Evolutionary conservation across 192 early-diverging fungal species (phyloP), one percentile per base, ranked within the genome.

Genomic region (Rhizophlyctis rosea): DNA sequence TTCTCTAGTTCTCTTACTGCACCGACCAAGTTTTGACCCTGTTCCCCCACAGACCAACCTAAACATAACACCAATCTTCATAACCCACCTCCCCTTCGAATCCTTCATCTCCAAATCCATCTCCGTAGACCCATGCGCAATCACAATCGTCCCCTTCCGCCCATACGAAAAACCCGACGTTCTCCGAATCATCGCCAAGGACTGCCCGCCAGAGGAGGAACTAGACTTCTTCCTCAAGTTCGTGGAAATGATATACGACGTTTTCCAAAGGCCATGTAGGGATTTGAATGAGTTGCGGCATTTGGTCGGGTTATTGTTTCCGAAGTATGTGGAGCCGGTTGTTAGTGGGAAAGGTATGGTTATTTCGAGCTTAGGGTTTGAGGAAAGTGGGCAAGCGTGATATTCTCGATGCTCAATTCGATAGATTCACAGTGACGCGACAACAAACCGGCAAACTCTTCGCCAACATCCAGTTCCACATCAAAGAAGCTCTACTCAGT

Each of bases 231-330:
- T 84, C 58, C 68, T 72, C 50, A 71, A 76, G 0, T 98, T 96
- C 79, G 81, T 88, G 21, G 86, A 90, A 31, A 72, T 94, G 9
- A 69, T 93, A 3, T 91, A 91, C 66, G 86, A 90, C 32, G 85
- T 92, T 49, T 92, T 95, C 67, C 75, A 85, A 50, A 76, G 82
- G 27, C 87, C 89, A 39, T 91, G 90, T 65, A 81, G 82, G 31
- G 90, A 97, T 55, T 66, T 98, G 31, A 89, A 88, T 54, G 94
- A 98, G 71, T 77, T 98, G 13, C 72, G 91, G 27, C 88, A 96
- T 57, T 61, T 96, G 33, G 86, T 88, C 18, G 81, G 84, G 0
- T 68, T 95, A 47, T 76, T 96, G 13, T 96, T 87, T 63, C 91
- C 91, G 7, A 84, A 91, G 54, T 98, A 94, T 66, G 75, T 92